Conservation (phyloP, 495 filamentous ascomycete genomes). For the Daldinia concentrica region DNA sequence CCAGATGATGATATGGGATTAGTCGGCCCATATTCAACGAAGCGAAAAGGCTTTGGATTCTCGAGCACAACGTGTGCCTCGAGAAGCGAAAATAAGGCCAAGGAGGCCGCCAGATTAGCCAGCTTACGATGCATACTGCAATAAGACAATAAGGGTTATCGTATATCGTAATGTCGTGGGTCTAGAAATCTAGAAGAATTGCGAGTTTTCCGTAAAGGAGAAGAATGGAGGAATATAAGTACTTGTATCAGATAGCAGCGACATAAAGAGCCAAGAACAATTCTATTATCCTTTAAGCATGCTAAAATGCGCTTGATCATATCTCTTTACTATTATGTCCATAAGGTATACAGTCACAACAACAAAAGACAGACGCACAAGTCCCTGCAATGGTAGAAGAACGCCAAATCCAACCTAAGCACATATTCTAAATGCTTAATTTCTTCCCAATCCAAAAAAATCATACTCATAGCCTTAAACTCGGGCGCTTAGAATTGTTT, state of each 20-base stretch:
- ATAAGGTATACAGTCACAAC: not conserved
- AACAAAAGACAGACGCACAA: not conserved
- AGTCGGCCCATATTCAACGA: conserved; percentile 30
- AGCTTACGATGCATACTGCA: conserved; percentile 21
- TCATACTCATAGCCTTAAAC: not conserved
- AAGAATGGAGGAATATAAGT: not conserved
- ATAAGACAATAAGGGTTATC: not conserved
- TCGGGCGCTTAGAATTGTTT: not conserved
- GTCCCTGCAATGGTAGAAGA: not conserved
- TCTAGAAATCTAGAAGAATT: not conserved
- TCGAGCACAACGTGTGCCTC: conserved; percentile 35
- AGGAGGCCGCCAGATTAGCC: not conserved
- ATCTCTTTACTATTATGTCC: not conserved
- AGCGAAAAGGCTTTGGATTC: conserved; percentile 37
- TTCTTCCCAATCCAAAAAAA: not conserved
- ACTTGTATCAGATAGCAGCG: not conserved
- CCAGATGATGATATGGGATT: conserved; percentile 53
- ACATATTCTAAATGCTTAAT: too few species aligned
- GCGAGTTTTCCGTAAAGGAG: not conserved
- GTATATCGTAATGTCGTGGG: not conserved
- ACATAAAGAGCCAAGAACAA: not conserved
- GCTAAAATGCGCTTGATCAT: not conserved
- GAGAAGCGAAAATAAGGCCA: conserved; percentile 6
- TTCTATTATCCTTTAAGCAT: not conserved
- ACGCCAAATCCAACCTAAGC: not conserved